phyloP scores from a whole-genome alignment of 805 yeast species.

The Suhomyces vadensis region DNA sequence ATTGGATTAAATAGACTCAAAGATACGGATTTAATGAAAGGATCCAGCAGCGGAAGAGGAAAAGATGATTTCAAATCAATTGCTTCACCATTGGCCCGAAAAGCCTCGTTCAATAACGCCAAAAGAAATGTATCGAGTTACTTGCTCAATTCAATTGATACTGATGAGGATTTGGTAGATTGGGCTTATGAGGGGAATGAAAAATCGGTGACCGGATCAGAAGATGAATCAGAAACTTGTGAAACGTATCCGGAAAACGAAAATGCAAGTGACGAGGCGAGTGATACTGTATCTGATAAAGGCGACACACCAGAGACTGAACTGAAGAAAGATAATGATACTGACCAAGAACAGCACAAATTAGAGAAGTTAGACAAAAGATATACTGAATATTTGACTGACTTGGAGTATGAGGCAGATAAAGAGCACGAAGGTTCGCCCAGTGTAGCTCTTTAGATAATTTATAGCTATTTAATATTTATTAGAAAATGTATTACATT shows the following conservation, averaged over 20 bases:
- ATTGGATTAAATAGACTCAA: slow-evolving; percentile 42
- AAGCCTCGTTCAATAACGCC: background rate
- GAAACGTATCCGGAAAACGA: background rate
- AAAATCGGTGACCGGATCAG: background rate
- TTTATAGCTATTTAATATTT: too few species aligned
- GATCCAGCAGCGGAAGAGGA: background rate
- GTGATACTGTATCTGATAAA: background rate
- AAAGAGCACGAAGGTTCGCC: too few species aligned
- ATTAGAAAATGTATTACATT: too few species aligned
- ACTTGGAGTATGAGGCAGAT: too few species aligned
- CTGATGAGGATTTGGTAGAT: slow-evolving; percentile 13
- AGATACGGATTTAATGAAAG: slow-evolving; percentile 26
- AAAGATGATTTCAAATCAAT: too few species aligned
- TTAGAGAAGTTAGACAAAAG: background rate
- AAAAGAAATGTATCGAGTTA: slow-evolving; percentile 6
- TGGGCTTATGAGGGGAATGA: slow-evolving; percentile 1
- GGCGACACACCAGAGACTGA: background rate
- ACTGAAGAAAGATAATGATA: background rate
- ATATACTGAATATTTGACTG: background rate
- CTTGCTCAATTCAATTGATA: slow-evolving; percentile 10
- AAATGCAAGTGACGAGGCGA: background rate
- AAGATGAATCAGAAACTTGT: background rate
- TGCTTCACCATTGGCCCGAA: background rate
- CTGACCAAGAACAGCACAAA: too few species aligned
- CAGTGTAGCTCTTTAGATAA: too few species aligned